A percentile compares a stretch with the other conserved stretches of the same genome.
Conservation (phyloP, 352 stramenopile species). For the Phytophthora hibernalis region DNA sequence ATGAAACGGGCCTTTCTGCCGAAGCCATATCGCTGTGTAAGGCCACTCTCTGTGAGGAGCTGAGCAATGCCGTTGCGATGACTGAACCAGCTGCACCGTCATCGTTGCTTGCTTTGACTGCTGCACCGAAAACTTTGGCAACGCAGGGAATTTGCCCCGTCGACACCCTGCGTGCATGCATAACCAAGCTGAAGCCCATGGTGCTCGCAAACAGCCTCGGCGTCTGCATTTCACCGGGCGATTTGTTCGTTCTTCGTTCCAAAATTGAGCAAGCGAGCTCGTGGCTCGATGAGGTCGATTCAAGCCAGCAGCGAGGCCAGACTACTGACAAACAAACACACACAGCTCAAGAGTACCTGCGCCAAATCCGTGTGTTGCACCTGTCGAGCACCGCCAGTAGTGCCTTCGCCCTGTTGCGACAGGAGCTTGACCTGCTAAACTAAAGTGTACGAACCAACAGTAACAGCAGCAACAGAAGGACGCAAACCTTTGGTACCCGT, state of each 20-base stretch:
- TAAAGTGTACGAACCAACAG: constrained; percentile 15
- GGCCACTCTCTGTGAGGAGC: constrained; percentile 10
- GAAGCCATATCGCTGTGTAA: constrained; percentile 35
- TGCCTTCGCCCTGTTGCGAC: constrained; percentile 25
- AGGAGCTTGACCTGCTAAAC: constrained; percentile 19
- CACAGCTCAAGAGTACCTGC: constrained; percentile 19
- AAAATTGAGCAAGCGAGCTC: constrained; percentile 25
- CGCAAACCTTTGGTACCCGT: constrained; percentile 27
- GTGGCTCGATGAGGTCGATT: constrained; percentile 27
- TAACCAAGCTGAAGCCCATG: constrained; percentile 25
- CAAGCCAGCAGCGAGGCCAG: constrained; percentile 1
- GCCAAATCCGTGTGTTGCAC: constrained; percentile 28
- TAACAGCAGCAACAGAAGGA: neutral
- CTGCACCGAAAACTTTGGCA: neutral
- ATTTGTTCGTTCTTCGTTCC: constrained; percentile 25
- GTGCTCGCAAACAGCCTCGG: constrained; percentile 21
- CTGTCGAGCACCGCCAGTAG: constrained; percentile 32
- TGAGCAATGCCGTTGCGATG: neutral
- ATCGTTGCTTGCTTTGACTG: neutral
- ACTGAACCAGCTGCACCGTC: neutral
- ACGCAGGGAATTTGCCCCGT: constrained; percentile 2
- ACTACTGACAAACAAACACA: constrained; percentile 4
- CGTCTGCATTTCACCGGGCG: constrained; percentile 31
- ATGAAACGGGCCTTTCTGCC: constrained; percentile 40
- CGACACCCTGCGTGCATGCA: constrained; percentile 19